These are phyloP conservation scores for Blastocystis sp. DNA, from an alignment of 352 stramenopile species.

Conservation along the genomic window DNA sequence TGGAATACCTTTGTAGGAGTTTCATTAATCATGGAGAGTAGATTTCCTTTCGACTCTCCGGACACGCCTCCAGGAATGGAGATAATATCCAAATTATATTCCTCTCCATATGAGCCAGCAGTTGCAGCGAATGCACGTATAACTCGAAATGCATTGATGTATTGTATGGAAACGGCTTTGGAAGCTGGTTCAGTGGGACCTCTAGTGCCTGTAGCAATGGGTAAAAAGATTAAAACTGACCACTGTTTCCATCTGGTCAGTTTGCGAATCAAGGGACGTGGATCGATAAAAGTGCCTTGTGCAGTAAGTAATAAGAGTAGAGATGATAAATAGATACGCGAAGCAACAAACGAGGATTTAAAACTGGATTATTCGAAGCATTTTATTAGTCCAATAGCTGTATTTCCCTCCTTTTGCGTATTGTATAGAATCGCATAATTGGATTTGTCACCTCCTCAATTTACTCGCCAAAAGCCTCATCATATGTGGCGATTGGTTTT, in stretches of 20 bases:
- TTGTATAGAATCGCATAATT: not conserved
- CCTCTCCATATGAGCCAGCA: not conserved
- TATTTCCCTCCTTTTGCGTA: not conserved
- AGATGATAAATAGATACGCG: not conserved
- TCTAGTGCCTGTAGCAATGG: not conserved
- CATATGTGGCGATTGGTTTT: constrained; percentile 30
- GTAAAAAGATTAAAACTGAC: not conserved
- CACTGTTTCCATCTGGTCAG: not conserved
- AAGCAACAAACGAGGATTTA: not conserved
- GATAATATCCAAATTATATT: not conserved
- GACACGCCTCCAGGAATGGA: constrained; percentile 23
- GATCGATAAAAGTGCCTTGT: not conserved
- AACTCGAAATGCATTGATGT: not conserved
- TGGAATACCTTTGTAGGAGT: not conserved
- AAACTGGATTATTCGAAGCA: not conserved
- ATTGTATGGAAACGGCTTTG: not conserved
- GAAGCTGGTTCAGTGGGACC: not conserved
- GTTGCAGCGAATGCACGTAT: not conserved
- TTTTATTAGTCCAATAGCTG: not conserved
- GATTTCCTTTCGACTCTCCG: constrained; percentile 20
- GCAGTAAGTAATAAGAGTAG: not conserved
- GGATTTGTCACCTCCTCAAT: constrained; percentile 17
- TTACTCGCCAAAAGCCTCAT: constrained; percentile 26
- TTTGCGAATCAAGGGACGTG: not conserved
- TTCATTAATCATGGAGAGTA: not conserved